Conservation (phyloP, 257 asterid genomes). For the Przewalskia tangutica region DNA sequence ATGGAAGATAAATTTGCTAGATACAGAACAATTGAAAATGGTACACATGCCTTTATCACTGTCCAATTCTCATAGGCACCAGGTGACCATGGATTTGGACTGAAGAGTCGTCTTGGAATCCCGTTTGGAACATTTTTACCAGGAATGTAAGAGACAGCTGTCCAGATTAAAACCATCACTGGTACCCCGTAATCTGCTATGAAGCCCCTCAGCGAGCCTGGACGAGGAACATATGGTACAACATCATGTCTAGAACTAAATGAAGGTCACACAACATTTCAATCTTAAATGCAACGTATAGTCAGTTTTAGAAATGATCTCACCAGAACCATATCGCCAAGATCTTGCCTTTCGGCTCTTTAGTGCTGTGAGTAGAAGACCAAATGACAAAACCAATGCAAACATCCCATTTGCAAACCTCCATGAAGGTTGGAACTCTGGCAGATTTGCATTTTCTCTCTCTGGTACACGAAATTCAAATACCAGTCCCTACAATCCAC, state of each 20-base stretch:
- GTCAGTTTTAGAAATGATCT: background rate
- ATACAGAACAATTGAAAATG: background rate
- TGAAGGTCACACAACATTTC: background rate
- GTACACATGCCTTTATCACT: constrained; percentile 26
- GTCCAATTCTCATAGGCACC: constrained; percentile 43
- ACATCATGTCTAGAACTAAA: background rate
- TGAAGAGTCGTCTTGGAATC: constrained; percentile 41
- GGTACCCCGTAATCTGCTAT: constrained; percentile 62
- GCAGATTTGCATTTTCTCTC: constrained; percentile 28
- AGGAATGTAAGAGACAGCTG: constrained; percentile 35
- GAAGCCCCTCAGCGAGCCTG: constrained; percentile 35
- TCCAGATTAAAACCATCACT: constrained; percentile 40
- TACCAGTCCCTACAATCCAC: constrained; percentile 30
- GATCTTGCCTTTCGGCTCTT: constrained; percentile 42
- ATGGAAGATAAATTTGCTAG: background rate
- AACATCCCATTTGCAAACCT: constrained; percentile 46
- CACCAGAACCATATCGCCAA: constrained; percentile 49
- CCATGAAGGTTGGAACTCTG: constrained; percentile 29
- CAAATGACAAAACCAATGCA: constrained; percentile 32
- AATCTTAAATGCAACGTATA: background rate
- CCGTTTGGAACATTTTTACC: constrained; percentile 29
- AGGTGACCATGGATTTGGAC: constrained; percentile 39
- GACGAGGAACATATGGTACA: background rate
- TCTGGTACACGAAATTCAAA: constrained; percentile 38
- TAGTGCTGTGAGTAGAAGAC: constrained; percentile 38